A percentile compares a stretch with the other conserved stretches of the same genome.
Evolutionary conservation across 768 basidiomycete species (phyloP).

Genomic region (Pulveroboletus sp.): DNA sequence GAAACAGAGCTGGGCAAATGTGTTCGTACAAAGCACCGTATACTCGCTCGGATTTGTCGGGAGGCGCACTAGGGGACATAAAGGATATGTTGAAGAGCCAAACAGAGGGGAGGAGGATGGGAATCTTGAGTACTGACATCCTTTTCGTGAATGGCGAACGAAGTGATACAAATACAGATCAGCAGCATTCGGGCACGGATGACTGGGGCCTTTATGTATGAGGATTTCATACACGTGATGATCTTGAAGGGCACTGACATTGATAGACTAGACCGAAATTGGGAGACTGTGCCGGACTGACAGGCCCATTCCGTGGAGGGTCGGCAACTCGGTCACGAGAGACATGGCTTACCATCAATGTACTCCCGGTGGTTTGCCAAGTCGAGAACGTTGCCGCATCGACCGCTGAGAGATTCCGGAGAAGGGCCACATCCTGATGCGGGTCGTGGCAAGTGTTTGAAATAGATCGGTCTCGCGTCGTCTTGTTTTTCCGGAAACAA

Average conservation of each 20-base stretch:
- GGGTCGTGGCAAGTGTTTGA: not conserved
- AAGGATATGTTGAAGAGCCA: conserved; percentile 29
- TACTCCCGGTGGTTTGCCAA: not conserved
- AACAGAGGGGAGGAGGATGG: conserved; percentile 24
- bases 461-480: not conserved
- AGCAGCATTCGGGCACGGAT: not conserved
- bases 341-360: not conserved
- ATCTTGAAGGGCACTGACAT: not conserved
- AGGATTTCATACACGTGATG: conserved; percentile 15
- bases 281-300: not conserved
- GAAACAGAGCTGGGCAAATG: conserved; percentile 20
- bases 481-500: not conserved
- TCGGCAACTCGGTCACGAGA: not conserved
- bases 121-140: conserved; percentile 21
- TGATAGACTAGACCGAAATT: not conserved
- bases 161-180: not conserved
- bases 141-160: not conserved
- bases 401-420: no score
- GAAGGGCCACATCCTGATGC: not conserved
- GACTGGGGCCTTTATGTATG: conserved; percentile 10
- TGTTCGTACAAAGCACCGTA: conserved; percentile 21
- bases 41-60: conserved; percentile 19
- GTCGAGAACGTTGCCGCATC: not conserved
- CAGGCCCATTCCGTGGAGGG: not conserved
- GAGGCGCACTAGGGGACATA: conserved; percentile 19